Evolutionary conservation across 1,139 yeast species (phyloP).

Genomic region (Blastobotrys arbuscula): DNA sequence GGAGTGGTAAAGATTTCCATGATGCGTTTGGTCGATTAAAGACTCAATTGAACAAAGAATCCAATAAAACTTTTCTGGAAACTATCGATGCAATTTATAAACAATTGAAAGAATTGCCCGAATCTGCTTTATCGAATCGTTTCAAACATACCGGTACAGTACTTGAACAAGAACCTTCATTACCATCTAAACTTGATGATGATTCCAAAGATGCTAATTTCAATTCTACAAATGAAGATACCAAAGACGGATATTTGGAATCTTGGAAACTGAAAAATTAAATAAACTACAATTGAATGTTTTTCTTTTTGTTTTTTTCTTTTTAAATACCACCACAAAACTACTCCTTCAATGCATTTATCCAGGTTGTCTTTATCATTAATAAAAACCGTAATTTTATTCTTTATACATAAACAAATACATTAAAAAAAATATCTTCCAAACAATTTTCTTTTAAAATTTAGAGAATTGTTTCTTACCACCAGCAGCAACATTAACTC

Average conservation of each 20-base stretch:
- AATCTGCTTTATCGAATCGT: neutral
- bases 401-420: conserved; percentile 3
- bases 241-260: conserved; percentile 12
- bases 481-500: conserved; percentile 86
- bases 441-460: conserved; percentile 51
- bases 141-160: neutral
- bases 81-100: conserved; percentile 26
- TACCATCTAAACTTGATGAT: neutral
- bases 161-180: neutral
- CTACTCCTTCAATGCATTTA: too few species aligned
- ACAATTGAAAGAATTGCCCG: conserved; percentile 9
- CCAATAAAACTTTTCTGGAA: conserved; percentile 34
- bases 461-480: conserved; percentile 89
- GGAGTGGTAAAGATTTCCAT: conserved; percentile 45
- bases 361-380: conserved; percentile 26
- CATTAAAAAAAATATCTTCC: neutral
- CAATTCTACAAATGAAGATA: neutral
- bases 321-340: too few species aligned
- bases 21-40: conserved; percentile 45
- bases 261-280: conserved; percentile 14
- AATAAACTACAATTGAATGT: too few species aligned
- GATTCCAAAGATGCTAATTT: neutral
- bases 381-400: neutral
- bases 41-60: neutral
- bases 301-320: too few species aligned